Evolutionary conservation across 176 grass and related monocot genomes (phyloP), one percentile per base, ranked within the genome.

Genomic region (Juncus inflexus): DNA sequence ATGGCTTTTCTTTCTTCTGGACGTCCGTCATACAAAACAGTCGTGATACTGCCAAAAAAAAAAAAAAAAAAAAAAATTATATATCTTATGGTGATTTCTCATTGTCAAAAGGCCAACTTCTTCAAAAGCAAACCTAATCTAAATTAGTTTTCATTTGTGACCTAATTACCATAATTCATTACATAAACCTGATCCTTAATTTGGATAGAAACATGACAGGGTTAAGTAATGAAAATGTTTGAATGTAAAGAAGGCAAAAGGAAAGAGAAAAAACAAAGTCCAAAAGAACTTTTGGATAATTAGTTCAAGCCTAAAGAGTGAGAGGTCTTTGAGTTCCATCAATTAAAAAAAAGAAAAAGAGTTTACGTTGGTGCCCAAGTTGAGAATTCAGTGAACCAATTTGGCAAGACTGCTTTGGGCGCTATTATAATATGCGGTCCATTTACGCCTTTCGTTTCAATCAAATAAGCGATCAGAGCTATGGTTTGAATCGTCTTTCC

Each of bases 401-500:
- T 99, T 75, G 94, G 94, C 28, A 99, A 72, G 66, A 99, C 94
- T 61, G 88, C 94, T 75, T 99, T 99, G 63, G 94, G 94, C 52
- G 94, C 94, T 69, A 99, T 78, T 77, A 99, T 99, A 77, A 99
- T 81, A 52, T 99, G 88, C 42, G 94, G 94, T 37, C 94, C 94
- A 38, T 72, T 55, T 9, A 99, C 94, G 35, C 84, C 85, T 79
- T 99, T 99, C 77, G 91, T 90, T 83, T 99, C 94, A 68, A 99
- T 76, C 55, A 99, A 78, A 77, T 99, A 99, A 42, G 89, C 75
- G 0, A 99, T 84, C 58, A 99, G 81, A 73, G 83, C 72, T 89
- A 99, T 99, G 65, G 94, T 92, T 61, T 99, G 94, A 74, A 99
- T 99, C 77, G 94, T 99, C 86, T 99, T 99, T 62, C 94, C 94